Conservation (phyloP, 2,329 filamentous ascomycete genomes). For the Chaetomiaceae sp. region DNA sequence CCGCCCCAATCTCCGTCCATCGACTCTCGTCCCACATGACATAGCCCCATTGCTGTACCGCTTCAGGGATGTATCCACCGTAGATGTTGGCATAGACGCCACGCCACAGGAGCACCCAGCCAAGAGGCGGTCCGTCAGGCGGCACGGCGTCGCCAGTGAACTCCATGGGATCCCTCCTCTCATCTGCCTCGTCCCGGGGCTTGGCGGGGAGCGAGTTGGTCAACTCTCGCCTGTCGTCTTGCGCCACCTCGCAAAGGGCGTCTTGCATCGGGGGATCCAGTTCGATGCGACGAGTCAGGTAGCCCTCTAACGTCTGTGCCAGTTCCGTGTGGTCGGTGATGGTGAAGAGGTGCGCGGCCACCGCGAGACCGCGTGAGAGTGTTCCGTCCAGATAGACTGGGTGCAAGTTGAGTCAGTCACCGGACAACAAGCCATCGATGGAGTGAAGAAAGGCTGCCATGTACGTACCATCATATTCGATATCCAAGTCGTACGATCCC, state of each 20-base stretch:
- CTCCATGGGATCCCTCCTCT: not conserved
- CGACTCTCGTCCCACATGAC: constrained; percentile 3
- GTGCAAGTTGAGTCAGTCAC: no score
- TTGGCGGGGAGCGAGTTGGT: no score
- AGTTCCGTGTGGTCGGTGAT: not conserved
- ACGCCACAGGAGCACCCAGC: constrained; percentile 1
- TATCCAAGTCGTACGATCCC: not conserved
- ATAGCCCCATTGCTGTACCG: not conserved
- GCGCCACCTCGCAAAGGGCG: not conserved
- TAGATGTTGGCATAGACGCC: not conserved
- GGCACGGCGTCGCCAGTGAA: constrained; percentile 1
- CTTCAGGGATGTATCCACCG: not conserved
- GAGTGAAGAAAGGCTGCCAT: not conserved
- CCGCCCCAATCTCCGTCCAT: not conserved
- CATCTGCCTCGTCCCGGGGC: not conserved
- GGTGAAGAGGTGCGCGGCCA: not conserved
- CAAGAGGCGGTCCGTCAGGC: not conserved
- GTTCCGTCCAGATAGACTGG: not conserved
- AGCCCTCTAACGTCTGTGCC: not conserved
- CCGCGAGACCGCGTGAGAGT: not conserved
- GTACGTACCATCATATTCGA: not conserved
- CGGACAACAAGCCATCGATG: no score
- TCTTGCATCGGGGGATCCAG: not conserved
- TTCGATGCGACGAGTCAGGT: not conserved
- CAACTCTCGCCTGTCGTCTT: not conserved